These are phyloP conservation scores for Kwoniella shivajii DNA, from an alignment of 1,284 basidiomycete species.

Conservation along the genomic window DNA sequence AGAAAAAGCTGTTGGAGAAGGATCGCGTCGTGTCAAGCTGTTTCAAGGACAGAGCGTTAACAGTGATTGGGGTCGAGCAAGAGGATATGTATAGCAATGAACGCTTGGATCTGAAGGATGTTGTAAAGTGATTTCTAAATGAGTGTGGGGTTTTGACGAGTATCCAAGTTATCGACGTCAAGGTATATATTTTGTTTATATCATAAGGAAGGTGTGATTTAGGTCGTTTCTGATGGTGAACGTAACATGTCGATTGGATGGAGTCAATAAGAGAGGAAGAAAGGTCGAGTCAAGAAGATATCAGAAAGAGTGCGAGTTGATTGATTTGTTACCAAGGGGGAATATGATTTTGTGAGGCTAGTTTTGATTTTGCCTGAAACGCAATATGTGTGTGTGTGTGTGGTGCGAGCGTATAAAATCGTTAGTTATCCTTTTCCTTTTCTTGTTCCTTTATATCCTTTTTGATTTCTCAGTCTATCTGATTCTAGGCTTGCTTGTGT, in stretches of 20 bases:
- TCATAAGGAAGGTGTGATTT: no score
- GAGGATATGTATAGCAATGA: not conserved
- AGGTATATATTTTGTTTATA: no score
- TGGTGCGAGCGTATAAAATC: not conserved
- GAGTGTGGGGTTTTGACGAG: no score
- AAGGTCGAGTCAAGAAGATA: slow-evolving; percentile 1
- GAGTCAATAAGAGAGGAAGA: no score
- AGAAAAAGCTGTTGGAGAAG: not conserved
- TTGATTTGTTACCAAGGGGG: not conserved
- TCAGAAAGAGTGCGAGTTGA: not conserved
- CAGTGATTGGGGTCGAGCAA: not conserved
- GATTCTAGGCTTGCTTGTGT: no score
- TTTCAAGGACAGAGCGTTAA: not conserved
- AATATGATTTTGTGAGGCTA: not conserved
- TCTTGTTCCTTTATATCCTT: not conserved
- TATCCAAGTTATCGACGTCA: no score
- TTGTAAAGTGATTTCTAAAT: no score
- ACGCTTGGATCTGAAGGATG: not conserved
- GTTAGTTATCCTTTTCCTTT: not conserved
- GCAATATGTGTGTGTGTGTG: not conserved
- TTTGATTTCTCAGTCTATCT: not conserved
- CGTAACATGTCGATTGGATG: no score
- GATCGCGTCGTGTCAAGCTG: not conserved
- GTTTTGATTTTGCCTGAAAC: slow-evolving; percentile 15
- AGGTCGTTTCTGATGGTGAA: no score